phyloP scores from a whole-genome alignment of 345 rosid genomes.

The Sonneratia alba region DNA sequence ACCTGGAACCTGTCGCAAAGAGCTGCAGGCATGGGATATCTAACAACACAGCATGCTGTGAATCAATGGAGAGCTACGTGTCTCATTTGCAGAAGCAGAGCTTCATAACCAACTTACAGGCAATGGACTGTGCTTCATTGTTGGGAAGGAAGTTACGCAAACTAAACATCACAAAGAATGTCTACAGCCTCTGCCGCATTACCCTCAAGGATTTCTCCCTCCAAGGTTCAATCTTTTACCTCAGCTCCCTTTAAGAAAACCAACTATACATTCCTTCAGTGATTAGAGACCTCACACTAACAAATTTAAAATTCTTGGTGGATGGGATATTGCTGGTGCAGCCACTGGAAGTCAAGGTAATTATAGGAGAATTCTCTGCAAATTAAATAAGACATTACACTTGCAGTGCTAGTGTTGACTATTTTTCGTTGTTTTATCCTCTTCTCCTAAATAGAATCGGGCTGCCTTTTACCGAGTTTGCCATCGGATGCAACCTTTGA shows the following conservation, averaged over 20 bases:
- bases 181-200: constrained; percentile 71
- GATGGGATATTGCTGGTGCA: not conserved
- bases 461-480: constrained; percentile 92
- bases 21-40: constrained; percentile 47
- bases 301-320: not conserved
- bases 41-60: constrained; percentile 59
- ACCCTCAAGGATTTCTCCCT: constrained; percentile 96
- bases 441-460: constrained; percentile 41
- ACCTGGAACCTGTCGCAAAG: constrained; percentile 53
- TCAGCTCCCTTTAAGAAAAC: not conserved
- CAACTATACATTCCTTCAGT: constrained; percentile 1
- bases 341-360: constrained; percentile 58
- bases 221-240: constrained; percentile 52
- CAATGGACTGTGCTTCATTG: constrained; percentile 75
- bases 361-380: not conserved
- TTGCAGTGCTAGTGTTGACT: not conserved
- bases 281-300: constrained; percentile 4
- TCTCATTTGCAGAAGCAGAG: constrained; percentile 93
- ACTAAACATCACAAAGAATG: constrained; percentile 49
- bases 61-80: constrained; percentile 69
- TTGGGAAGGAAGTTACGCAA: constrained; percentile 60
- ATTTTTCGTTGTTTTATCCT: not conserved
- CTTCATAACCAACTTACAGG: constrained; percentile 89
- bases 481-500: constrained; percentile 94
- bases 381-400: not conserved